Conservation (phyloP, 1,139 yeast species). For the Yamadazyma triangularis region DNA sequence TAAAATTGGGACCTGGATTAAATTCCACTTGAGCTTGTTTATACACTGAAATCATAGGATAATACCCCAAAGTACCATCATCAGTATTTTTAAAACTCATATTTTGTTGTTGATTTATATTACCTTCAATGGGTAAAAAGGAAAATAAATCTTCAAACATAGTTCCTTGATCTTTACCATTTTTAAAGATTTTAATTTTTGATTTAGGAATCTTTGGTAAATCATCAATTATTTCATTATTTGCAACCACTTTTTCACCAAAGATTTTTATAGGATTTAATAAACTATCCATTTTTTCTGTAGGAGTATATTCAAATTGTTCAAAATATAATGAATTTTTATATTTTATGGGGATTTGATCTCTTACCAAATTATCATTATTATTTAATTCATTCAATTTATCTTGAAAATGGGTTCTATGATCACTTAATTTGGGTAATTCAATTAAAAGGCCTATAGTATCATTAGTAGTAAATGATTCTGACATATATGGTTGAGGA, state of each 20-base stretch:
- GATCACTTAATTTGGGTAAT: conserved; percentile 53
- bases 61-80: conserved; percentile 86
- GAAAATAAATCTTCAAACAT: conserved; percentile 69
- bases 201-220: conserved; percentile 52
- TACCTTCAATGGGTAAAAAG: conserved; percentile 54
- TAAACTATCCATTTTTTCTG: conserved; percentile 72
- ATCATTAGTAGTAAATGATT: conserved; percentile 64
- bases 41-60: conserved; percentile 83
- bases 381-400: conserved; percentile 17
- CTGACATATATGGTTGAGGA: conserved; percentile 49
- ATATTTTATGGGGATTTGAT: conserved; percentile 83
- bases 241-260: conserved; percentile 56
- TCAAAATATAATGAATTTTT: conserved; percentile 78
- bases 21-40: conserved; percentile 72
- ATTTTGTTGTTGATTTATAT: conserved; percentile 41
- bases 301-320: conserved; percentile 76
- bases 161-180: conserved; percentile 64
- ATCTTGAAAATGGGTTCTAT: conserved; percentile 20
- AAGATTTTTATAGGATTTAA: conserved; percentile 68
- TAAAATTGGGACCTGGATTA: conserved; percentile 67
- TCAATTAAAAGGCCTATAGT: conserved; percentile 74
- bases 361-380: conserved; percentile 52
- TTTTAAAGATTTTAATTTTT: conserved; percentile 63
- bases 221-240: conserved; percentile 21
- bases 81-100: conserved; percentile 52